Conservation (phyloP, 2,329 filamentous ascomycete genomes). For the Trichoderma harzianum region DNA sequence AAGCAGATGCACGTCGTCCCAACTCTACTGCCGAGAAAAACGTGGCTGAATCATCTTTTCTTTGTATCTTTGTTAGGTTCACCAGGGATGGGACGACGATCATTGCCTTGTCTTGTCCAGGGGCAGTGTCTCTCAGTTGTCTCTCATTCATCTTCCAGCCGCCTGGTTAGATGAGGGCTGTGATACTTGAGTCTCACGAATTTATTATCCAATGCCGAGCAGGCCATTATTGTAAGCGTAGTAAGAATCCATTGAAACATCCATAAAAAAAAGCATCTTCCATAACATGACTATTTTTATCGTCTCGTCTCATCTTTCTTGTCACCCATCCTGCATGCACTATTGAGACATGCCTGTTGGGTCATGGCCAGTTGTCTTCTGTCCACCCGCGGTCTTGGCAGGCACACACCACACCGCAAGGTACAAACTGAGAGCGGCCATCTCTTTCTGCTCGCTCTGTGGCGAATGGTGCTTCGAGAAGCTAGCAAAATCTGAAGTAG, state of each 20-base stretch:
- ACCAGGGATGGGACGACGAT: neutral
- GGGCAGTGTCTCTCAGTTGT: neutral
- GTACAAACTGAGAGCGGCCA: neutral
- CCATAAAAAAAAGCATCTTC: neutral
- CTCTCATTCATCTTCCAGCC: neutral
- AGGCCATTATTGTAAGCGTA: neutral
- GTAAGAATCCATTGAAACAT: neutral
- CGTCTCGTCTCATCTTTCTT: neutral
- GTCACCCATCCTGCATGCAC: neutral
- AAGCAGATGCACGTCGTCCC: neutral
- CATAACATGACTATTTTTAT: neutral
- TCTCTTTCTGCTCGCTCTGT: neutral
- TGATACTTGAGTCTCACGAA: neutral
- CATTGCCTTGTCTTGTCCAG: neutral
- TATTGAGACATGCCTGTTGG: neutral
- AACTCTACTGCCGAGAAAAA: constrained; percentile 1
- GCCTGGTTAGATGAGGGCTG: neutral
- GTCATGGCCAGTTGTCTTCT: neutral
- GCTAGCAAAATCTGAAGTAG: neutral
- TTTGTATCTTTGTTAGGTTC: neutral
- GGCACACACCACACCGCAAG: constrained; percentile 9
- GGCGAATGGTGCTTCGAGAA: neutral
- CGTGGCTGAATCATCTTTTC: neutral
- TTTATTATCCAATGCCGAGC: neutral
- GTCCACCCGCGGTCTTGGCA: constrained; percentile 2